phyloP scores from a whole-genome alignment of 371 early-diverging fungal genomes.

The Syncephalastrum monosporum region DNA sequence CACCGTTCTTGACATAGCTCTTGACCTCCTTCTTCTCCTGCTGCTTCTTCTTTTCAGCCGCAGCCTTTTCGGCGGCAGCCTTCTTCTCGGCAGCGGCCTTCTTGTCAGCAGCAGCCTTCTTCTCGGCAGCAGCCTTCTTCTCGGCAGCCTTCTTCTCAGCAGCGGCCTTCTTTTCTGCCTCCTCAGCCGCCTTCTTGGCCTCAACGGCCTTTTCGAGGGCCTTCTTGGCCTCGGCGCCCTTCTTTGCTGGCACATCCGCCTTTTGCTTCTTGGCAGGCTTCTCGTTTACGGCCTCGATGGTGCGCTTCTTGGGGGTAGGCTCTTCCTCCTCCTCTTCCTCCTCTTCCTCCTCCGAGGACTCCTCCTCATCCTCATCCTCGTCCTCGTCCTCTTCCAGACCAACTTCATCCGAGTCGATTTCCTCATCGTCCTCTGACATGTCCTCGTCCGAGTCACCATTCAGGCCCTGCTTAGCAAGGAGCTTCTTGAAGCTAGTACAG shows the following conservation, averaged over 20 bases:
- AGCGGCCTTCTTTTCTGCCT: slow-evolving; percentile 36
- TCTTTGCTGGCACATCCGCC: slow-evolving; percentile 39
- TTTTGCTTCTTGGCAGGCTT: slow-evolving; percentile 24
- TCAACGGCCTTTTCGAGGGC: neutral
- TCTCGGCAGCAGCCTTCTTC: too few relatives aligned
- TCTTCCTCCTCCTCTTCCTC: slow-evolving; percentile 25
- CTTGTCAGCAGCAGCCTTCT: too few relatives aligned
- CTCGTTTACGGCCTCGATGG: slow-evolving; percentile 25
- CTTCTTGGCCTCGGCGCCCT: slow-evolving; percentile 24
- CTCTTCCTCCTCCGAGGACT: slow-evolving; percentile 29
- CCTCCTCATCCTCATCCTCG: slow-evolving; percentile 13
- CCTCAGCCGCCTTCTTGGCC: slow-evolving; percentile 39
- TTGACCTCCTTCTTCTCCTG: slow-evolving; percentile 24
- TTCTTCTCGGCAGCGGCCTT: too few relatives aligned
- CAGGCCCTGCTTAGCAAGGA: too few relatives aligned
- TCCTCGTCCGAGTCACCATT: slow-evolving; percentile 33
- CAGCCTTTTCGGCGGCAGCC: slow-evolving; percentile 5
- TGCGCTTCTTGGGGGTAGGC: slow-evolving; percentile 29
- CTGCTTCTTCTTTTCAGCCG: slow-evolving; percentile 12
- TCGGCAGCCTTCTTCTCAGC: slow-evolving; percentile 17
- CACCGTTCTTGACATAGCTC: slow-evolving; percentile 47
- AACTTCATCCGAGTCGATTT: slow-evolving; percentile 18
- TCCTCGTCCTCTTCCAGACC: slow-evolving; percentile 9
- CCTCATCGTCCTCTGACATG: slow-evolving; percentile 44
- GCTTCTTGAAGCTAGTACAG: too few relatives aligned